Percentiles rank a stretch among this genome's conserved stretches.
Evolutionary conservation across 2,329 filamentous ascomycete species (phyloP).

Genomic region (Monosporascus ibericus): DNA sequence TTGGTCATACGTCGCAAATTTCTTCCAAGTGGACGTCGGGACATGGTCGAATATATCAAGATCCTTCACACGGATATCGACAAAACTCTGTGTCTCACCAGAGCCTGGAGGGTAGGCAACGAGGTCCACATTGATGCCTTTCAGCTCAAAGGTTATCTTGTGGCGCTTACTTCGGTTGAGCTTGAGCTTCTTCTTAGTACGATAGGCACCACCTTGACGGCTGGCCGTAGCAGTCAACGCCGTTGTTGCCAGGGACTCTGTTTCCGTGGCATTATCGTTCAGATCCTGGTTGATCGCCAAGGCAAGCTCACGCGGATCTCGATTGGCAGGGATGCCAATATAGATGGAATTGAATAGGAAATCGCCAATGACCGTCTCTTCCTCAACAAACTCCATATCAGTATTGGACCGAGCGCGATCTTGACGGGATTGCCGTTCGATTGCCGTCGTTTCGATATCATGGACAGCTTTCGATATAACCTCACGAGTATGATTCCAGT

Average conservation of each 20-base stretch:
- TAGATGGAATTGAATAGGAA: slow-evolving; percentile 99
- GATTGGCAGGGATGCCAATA: slow-evolving; percentile 82
- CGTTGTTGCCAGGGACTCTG: slow-evolving; percentile 79
- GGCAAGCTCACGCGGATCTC: slow-evolving; percentile 75
- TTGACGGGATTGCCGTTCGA: slow-evolving; percentile 60
- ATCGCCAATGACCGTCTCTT: slow-evolving; percentile 84
- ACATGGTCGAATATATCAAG: slow-evolving; percentile 92
- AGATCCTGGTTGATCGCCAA: slow-evolving; percentile 83
- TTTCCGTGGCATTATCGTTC: slow-evolving; percentile 81
- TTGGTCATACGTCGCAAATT: slow-evolving; percentile 90
- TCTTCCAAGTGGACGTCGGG: slow-evolving; percentile 94
- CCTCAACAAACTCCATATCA: slow-evolving; percentile 67
- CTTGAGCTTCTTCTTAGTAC: slow-evolving; percentile 56
- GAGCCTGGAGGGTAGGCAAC: slow-evolving; percentile 70
- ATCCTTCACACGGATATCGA: slow-evolving; percentile 76
- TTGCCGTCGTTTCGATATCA: slow-evolving; percentile 76
- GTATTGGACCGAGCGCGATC: slow-evolving; percentile 49
- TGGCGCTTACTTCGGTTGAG: slow-evolving; percentile 82
- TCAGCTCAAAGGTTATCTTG: slow-evolving; percentile 92
- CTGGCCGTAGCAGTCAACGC: slow-evolving; percentile 56
- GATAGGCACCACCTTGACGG: slow-evolving; percentile 36
- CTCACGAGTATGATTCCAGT: slow-evolving; percentile 85
- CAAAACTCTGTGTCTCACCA: slow-evolving; percentile 78
- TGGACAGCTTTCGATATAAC: slow-evolving; percentile 83
- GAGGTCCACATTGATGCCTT: slow-evolving; percentile 76